phyloP scores from a whole-genome alignment of 2,329 filamentous ascomycete species.

The Aspergillus sp. region DNA sequence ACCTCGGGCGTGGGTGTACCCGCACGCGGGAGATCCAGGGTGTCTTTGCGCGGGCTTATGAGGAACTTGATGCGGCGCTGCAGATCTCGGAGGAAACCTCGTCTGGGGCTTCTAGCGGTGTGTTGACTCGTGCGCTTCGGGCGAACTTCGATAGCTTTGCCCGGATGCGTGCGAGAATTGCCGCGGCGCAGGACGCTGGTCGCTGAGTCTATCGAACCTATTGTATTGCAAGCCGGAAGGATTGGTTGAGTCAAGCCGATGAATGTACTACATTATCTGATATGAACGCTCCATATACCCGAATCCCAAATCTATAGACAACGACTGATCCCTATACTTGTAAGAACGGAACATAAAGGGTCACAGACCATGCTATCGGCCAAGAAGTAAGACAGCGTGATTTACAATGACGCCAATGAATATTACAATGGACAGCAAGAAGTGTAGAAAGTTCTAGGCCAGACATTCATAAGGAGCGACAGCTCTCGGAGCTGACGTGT shows the following conservation, averaged over 20 bases:
- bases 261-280: neutral
- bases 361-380: neutral
- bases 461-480: neutral
- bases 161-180: neutral
- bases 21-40: constrained; percentile 50
- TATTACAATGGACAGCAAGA: neutral
- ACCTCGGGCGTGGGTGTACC: constrained; percentile 51
- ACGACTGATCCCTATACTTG: neutral
- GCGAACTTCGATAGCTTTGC: constrained; percentile 29
- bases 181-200: neutral
- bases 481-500: neutral
- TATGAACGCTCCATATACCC: neutral
- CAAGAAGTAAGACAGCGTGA: neutral
- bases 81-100: constrained; percentile 21
- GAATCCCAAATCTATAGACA: neutral
- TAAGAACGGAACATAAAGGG: neutral
- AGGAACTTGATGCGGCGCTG: constrained; percentile 22
- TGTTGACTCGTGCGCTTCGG: constrained; percentile 23
- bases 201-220: too few relatives aligned
- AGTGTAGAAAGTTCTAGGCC: too few relatives aligned
- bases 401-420: constrained; percentile 13
- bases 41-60: constrained; percentile 37
- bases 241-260: too few relatives aligned
- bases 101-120: constrained; percentile 9
- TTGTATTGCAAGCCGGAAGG: too few relatives aligned